These are phyloP conservation scores for Gymnopilus junonius DNA, from an alignment of 768 basidiomycete species.

Conservation along the genomic window DNA sequence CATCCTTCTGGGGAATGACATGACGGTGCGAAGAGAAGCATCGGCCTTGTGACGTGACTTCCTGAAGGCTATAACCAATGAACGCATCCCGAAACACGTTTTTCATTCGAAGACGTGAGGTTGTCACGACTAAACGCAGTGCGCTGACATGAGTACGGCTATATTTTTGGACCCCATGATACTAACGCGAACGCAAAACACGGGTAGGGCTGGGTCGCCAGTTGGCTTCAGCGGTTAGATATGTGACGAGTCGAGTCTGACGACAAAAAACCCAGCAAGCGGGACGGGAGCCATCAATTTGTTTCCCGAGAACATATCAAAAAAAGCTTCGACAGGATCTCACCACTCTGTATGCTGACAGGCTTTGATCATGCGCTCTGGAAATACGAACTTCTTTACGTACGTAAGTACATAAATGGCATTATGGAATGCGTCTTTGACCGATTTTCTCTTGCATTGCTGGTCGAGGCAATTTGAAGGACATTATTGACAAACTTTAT, in stretches of 20 bases:
- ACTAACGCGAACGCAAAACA: neutral
- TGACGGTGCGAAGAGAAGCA: conserved; percentile 26
- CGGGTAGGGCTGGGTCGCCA: neutral
- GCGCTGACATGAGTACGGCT: conserved; percentile 7
- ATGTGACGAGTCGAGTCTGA: too few relatives aligned
- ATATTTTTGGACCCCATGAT: conserved; percentile 2
- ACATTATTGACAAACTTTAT: neutral
- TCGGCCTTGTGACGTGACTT: conserved; percentile 15
- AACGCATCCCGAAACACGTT: conserved; percentile 18
- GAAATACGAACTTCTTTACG: conserved; percentile 8
- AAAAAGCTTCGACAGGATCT: conserved; percentile 8
- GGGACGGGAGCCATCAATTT: conserved; percentile 6
- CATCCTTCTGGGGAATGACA: conserved; percentile 20
- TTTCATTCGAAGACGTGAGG: conserved; percentile 12
- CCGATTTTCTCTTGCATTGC: conserved; percentile 6
- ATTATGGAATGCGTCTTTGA: conserved; percentile 11
- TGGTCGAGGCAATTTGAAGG: conserved; percentile 14
- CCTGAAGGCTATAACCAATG: conserved; percentile 6
- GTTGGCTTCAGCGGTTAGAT: neutral
- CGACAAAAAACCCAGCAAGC: neutral
- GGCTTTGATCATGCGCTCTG: conserved; percentile 8
- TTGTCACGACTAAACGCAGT: conserved; percentile 6
- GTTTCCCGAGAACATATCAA: conserved; percentile 13
- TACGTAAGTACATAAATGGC: conserved; percentile 12
- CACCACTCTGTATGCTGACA: conserved; percentile 6